phyloP scores from a whole-genome alignment of 1,284 basidiomycete species.

The Trichosporon sp. region DNA sequence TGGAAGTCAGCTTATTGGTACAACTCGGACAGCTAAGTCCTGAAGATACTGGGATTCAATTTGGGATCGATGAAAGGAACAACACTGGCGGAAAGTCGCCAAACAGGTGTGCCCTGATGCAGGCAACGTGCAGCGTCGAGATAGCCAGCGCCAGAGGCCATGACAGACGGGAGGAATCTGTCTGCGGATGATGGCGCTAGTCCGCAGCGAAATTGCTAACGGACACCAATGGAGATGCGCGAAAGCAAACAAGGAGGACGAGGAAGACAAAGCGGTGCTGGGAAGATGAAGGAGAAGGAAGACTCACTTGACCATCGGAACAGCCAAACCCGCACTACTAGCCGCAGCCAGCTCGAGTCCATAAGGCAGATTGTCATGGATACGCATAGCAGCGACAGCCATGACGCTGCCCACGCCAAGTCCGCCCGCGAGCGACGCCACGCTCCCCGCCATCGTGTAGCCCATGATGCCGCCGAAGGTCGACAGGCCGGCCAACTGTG shows the following conservation, averaged over 20 bases:
- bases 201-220: too few species aligned
- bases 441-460: slow-evolving; percentile 26
- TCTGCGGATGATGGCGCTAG: too few species aligned
- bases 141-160: too few species aligned
- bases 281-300: too few species aligned
- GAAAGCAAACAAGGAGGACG: not conserved
- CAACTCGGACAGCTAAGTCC: not conserved
- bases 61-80: too few species aligned
- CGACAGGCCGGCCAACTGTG: slow-evolving; percentile 12
- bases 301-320: slow-evolving; percentile 8
- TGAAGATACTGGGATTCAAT: too few species aligned
- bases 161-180: too few species aligned
- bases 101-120: too few species aligned
- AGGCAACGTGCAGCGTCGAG: too few species aligned
- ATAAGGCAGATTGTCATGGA: slow-evolving; percentile 32
- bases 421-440: slow-evolving; percentile 30
- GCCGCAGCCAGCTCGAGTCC: slow-evolving; percentile 31
- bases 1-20: not conserved
- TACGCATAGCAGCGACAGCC: slow-evolving; percentile 33
- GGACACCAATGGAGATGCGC: not conserved
- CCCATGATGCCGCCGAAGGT: slow-evolving; percentile 33
- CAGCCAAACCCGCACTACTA: slow-evolving; percentile 12
- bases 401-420: slow-evolving; percentile 31
- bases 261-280: not conserved
- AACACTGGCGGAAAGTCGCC: too few species aligned